These are phyloP conservation scores for Ramaria sp. DNA, from an alignment of 768 basidiomycete genomes.

Conservation along the genomic window DNA sequence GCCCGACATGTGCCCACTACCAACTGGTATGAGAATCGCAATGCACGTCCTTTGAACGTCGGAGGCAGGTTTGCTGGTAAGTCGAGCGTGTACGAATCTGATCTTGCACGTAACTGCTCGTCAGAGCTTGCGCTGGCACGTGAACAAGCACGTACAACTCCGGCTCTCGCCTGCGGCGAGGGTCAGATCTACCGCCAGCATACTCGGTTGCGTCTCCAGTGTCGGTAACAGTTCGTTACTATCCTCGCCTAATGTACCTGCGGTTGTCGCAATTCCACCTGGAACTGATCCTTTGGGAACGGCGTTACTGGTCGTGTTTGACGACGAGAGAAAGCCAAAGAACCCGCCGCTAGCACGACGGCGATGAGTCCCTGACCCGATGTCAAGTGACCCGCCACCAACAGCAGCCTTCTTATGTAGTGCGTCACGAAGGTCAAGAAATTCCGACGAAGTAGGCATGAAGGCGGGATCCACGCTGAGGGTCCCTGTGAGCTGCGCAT, in stretches of 20 bases:
- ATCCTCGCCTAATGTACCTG: slow-evolving; percentile 26
- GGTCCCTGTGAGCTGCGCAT: slow-evolving; percentile 68
- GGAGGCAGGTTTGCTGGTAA: slow-evolving; percentile 82
- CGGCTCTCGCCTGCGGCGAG: slow-evolving; percentile 77
- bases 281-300: neutral
- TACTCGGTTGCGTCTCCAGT: slow-evolving; percentile 73
- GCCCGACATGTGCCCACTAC: slow-evolving; percentile 81
- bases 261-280: neutral
- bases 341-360: slow-evolving; percentile 19
- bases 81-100: slow-evolving; percentile 71
- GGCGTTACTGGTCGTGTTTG: slow-evolving; percentile 11
- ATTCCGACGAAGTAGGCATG: slow-evolving; percentile 17
- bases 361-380: slow-evolving; percentile 15
- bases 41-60: slow-evolving; percentile 74
- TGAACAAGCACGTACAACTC: slow-evolving; percentile 49
- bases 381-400: slow-evolving; percentile 73
- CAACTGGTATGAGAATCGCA: slow-evolving; percentile 84
- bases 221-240: slow-evolving; percentile 63
- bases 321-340: slow-evolving; percentile 18
- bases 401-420: slow-evolving; percentile 24
- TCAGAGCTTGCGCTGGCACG: neutral
- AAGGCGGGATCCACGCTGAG: slow-evolving; percentile 41
- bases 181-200: slow-evolving; percentile 81
- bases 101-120: neutral
- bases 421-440: slow-evolving; percentile 1